These are phyloP conservation scores for Chaetomium olivaceum DNA, from an alignment of 2,329 filamentous ascomycete genomes.

Conservation along the genomic window DNA sequence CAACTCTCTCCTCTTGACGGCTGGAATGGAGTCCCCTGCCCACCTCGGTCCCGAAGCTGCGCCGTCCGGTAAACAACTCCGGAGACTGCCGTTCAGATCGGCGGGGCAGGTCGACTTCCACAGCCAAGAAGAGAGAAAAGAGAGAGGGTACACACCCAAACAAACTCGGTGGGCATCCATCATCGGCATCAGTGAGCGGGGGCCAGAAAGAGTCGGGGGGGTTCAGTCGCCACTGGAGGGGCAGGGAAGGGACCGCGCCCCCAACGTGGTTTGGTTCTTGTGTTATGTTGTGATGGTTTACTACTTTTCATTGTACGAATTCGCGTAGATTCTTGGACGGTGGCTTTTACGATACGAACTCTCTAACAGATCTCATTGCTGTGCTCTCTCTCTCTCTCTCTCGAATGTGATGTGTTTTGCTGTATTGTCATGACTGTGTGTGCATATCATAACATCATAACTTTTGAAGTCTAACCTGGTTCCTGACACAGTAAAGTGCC, in stretches of 20 bases:
- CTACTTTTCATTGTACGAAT: conserved; percentile 1
- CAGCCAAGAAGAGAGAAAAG: no score
- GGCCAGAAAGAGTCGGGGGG: background rate
- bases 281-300: background rate
- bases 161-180: background rate
- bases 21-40: conserved; percentile 1
- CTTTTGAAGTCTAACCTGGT: background rate
- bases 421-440: background rate
- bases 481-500: background rate
- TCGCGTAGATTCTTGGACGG: conserved; percentile 2
- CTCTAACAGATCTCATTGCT: background rate
- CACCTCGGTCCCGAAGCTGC: background rate
- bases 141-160: background rate
- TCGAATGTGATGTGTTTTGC: background rate
- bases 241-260: background rate
- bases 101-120: background rate
- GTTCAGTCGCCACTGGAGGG: background rate
- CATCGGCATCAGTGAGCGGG: background rate
- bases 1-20: background rate
- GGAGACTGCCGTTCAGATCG: background rate
- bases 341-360: background rate
- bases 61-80: background rate
- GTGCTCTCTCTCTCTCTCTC: no score
- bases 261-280: background rate
- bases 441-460: background rate